Base-by-base conservation (phyloP, 371 early-diverging fungal genomes). In the Amoeboaphelidium protococcarum region DNA sequence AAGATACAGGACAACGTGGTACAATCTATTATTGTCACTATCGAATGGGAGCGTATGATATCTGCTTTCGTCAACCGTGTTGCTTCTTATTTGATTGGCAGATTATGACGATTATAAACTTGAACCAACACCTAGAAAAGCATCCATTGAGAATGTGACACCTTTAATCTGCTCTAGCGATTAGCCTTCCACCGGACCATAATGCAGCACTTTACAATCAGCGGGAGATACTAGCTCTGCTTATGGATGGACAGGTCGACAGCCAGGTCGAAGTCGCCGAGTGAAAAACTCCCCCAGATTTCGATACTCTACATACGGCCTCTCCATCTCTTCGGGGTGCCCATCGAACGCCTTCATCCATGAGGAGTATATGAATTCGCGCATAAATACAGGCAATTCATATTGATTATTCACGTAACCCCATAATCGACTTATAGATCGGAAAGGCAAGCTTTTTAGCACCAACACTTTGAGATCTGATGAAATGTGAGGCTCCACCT, bases 101-200 rank as follows among this genome's bases (percentile, higher is more conserved):
- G 43, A 3, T 22, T 31, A 23, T 26, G 22, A 25, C 10, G 25
- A 26, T 27, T 41, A 23, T 4, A 13, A 41, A 47, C 19, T 41
- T 40, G 16, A 13, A 23, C 23, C 23, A 25, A 50, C 53, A 2
- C 94, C 94, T 40, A 94, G 60, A 10, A 94, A 65, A 2, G 87
- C 79, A 45, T 86, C 76, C 43, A 94, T 50, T 16, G 72, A 73
- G 56, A 91, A 92, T 0, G 82, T 80, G 23, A 83, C 57, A 2
- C 92, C 95, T 60, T 94, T 94, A 55, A 94, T 78, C 52, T 84
- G 87, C 57, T 89, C 88, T 26, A 94, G 74, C 41, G 72, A 71
- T 24, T 44, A 24, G 21, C 25, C 25, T 13, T n/a, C 21, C 2
- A 94, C 78, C 4, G 74, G 50, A 43, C 95, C 95, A 58, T 77